phyloP scores from a whole-genome alignment of 1,284 basidiomycete genomes.

The Malassezia restricta region DNA sequence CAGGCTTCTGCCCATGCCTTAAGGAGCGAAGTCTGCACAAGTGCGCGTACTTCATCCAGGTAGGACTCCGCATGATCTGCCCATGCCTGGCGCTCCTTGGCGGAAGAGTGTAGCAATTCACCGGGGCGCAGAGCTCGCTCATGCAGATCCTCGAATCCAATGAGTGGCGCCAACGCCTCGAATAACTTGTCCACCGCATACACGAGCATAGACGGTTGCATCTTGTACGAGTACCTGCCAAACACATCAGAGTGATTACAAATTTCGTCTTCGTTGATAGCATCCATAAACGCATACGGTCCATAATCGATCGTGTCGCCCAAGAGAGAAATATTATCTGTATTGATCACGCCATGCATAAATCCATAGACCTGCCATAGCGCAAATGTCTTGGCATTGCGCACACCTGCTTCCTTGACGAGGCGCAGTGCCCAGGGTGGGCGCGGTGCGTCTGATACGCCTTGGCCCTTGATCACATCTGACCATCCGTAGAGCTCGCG shows the following conservation, averaged over 20 bases:
- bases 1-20: conserved; percentile 32
- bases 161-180: conserved; percentile 19
- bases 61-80: conserved; percentile 19
- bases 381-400: conserved; percentile 82
- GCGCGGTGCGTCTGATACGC: background rate
- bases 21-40: conserved; percentile 23
- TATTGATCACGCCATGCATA: conserved; percentile 67
- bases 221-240: conserved; percentile 70
- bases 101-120: conserved; percentile 19
- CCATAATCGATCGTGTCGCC: conserved; percentile 72
- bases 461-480: conserved; percentile 19
- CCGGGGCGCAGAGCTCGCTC: conserved; percentile 42
- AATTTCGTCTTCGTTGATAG: conserved; percentile 61
- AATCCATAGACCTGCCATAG: conserved; percentile 62
- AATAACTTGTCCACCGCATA: conserved; percentile 21
- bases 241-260: conserved; percentile 83
- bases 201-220: conserved; percentile 49
- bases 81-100: conserved; percentile 23
- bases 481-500: conserved; percentile 52
- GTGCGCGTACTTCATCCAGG: conserved; percentile 11
- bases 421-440: conserved; percentile 27
- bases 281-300: conserved; percentile 80
- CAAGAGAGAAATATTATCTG: conserved; percentile 64
- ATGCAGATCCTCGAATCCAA: conserved; percentile 28
- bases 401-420: conserved; percentile 51